A percentile compares a stretch with the other conserved stretches of the same genome.
These are phyloP conservation scores for Trichosanthes truncata DNA, from an alignment of 306 rosid genomes.

Conservation along the genomic window DNA sequence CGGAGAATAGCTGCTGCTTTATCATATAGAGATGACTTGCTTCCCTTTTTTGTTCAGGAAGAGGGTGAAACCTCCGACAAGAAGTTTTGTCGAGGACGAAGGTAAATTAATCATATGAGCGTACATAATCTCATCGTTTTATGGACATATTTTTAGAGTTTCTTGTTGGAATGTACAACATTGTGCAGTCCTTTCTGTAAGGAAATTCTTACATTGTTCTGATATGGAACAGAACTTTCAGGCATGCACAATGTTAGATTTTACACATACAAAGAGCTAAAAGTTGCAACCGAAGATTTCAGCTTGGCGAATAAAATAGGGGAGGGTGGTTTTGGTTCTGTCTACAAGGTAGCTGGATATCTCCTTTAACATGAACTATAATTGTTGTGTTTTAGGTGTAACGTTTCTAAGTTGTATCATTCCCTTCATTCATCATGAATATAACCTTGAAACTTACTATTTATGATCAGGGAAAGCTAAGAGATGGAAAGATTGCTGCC, in stretches of 20 bases:
- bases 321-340: slow-evolving; percentile 99
- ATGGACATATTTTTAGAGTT: not conserved
- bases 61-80: slow-evolving; percentile 22
- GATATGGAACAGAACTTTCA: slow-evolving; percentile 32
- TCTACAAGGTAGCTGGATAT: slow-evolving; percentile 54
- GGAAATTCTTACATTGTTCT: not conserved
- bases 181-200: not conserved
- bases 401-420: slow-evolving; percentile 1
- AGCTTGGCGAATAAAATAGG: slow-evolving; percentile 71
- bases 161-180: not conserved
- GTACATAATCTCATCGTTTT: not conserved
- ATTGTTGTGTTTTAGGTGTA: slow-evolving; percentile 8
- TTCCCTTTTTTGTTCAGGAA: slow-evolving; percentile 41
- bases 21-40: slow-evolving; percentile 46
- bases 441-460: slow-evolving; percentile 7
- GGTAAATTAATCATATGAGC: slow-evolving; percentile 32
- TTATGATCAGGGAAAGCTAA: slow-evolving; percentile 68
- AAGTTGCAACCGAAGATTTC: slow-evolving; percentile 59
- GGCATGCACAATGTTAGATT: slow-evolving; percentile 54
- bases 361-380: not conserved
- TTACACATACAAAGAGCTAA: slow-evolving; percentile 59
- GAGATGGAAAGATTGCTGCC: slow-evolving; percentile 77
- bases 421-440: slow-evolving; percentile 3
- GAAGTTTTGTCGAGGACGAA: slow-evolving; percentile 26
- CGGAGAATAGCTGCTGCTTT: slow-evolving; percentile 8